Evolutionary conservation across 768 basidiomycete species (phyloP).

Genomic region (Lactarius sp.): DNA sequence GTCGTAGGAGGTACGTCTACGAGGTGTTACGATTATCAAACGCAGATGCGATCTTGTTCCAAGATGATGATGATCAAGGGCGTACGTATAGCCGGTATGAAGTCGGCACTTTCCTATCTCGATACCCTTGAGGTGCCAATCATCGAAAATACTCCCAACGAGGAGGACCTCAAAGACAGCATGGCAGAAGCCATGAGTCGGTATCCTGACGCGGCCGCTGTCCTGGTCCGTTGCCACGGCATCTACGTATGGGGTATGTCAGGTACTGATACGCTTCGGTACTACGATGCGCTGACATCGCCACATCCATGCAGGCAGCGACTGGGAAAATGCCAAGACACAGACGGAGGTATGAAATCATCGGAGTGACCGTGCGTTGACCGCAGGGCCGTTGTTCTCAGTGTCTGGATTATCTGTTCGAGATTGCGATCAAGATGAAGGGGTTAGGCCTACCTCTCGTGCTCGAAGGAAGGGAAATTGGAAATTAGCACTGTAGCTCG

Average conservation of each 20-base stretch:
- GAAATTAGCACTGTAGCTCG: background rate
- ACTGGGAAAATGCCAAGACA: slow-evolving; percentile 88
- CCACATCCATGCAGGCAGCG: slow-evolving; percentile 38
- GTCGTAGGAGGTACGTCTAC: no score
- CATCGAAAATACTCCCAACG: no score
- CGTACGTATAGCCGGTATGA: no score
- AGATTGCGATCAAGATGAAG: slow-evolving; percentile 82
- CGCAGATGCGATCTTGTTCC: no score
- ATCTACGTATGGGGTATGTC: slow-evolving; percentile 76
- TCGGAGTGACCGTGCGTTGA: background rate
- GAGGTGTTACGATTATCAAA: no score
- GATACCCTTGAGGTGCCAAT: no score
- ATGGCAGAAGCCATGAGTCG: no score
- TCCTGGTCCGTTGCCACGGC: no score
- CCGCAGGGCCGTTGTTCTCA: slow-evolving; percentile 27
- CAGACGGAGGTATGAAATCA: slow-evolving; percentile 60
- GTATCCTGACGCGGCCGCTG: no score
- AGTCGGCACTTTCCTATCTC: no score
- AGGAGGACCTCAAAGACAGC: no score
- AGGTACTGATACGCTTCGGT: slow-evolving; percentile 13
- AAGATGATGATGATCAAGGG: no score
- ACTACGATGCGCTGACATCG: slow-evolving; percentile 1
- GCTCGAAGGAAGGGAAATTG: slow-evolving; percentile 23
- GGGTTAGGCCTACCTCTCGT: slow-evolving; percentile 53
- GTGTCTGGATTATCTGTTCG: slow-evolving; percentile 90